phyloP scores from a whole-genome alignment of 2,329 filamentous ascomycete genomes.

The Cladorrhinum sp. region DNA sequence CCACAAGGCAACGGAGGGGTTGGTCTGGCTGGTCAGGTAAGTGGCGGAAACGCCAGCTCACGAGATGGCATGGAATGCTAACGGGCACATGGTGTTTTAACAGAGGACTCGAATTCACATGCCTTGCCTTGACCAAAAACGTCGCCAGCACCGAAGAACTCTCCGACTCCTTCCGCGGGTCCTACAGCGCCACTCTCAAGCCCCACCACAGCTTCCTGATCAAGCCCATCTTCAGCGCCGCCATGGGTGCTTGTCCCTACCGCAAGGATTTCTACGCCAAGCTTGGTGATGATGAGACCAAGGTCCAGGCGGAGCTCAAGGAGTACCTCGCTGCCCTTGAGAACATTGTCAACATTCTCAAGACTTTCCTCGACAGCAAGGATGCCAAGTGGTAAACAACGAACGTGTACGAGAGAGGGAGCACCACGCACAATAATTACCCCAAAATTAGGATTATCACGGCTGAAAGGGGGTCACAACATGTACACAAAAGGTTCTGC shows the following conservation, averaged over 20 bases:
- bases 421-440: neutral
- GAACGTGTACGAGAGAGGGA: neutral
- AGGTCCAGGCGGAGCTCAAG: slow-evolving; percentile 63
- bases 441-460: no score
- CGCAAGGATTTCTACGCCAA: slow-evolving; percentile 90
- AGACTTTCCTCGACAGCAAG: slow-evolving; percentile 53
- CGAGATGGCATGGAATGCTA: neutral
- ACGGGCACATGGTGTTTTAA: slow-evolving; percentile 7
- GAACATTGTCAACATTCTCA: slow-evolving; percentile 73
- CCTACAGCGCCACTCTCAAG: slow-evolving; percentile 86
- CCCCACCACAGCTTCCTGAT: slow-evolving; percentile 85
- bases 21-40: slow-evolving; percentile 87
- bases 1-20: slow-evolving; percentile 81
- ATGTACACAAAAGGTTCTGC: no score
- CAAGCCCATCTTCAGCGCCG: slow-evolving; percentile 88
- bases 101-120: slow-evolving; percentile 92
- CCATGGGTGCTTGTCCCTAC: slow-evolving; percentile 92
- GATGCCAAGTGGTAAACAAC: slow-evolving; percentile 54
- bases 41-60: slow-evolving; percentile 26
- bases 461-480: neutral
- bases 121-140: slow-evolving; percentile 77
- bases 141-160: slow-evolving; percentile 72
- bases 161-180: slow-evolving; percentile 76
- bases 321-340: slow-evolving; percentile 76
- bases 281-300: slow-evolving; percentile 64